Base-by-base conservation (phyloP, 1,139 yeast genomes). In the Taphrina deformans region DNA sequence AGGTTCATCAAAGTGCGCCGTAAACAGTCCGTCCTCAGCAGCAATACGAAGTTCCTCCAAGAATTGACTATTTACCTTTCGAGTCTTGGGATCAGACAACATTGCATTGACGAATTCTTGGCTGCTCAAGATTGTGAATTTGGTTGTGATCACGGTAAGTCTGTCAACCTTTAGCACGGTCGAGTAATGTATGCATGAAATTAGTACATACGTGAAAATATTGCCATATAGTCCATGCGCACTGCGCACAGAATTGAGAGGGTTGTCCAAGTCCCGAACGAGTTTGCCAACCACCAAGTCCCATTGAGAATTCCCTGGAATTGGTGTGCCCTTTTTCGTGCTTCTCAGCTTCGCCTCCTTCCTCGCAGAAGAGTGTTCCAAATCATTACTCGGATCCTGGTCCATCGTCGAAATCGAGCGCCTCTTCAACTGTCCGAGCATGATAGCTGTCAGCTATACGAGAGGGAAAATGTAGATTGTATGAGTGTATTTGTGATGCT, bases 1-100 rank as follows among this genome's bases (percentile, higher is more conserved):
- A 12, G 62, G 62, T 62, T 62, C 65, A 16, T 29, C 56, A 27
- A 16, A 23, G 21, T 45, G 45, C 21, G 65, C 65, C 10, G 62
- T 58, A 18, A 58, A 58, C 33, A 58, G 55, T 12, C 55, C 62
- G 4, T 46, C 52, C 38, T 50, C 62, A 10, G 46, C 62, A 12
- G 55, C 62, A 2, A 45, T 26, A 9, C 62, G 45, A 14, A 58
- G 35, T 35, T 45, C 55, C 24, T 58, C 62, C 46, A 58, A 40
- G n/a, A 58, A 58, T 29, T 58, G 51, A 21, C 52, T 48, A 23
- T 45, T 50, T 16, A 45, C 48, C 46, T 58, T 58, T 12, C 35
- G 33, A 21, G 55, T 45, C 18, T 58, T 40, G 26, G 62, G 62
- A n/a, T 50, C 44, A 21, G 62, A 58, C n/a, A 58, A 21, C 46